Base-by-base conservation (phyloP, 2,329 filamentous ascomycete genomes). In the Neobulgaria alba region DNA sequence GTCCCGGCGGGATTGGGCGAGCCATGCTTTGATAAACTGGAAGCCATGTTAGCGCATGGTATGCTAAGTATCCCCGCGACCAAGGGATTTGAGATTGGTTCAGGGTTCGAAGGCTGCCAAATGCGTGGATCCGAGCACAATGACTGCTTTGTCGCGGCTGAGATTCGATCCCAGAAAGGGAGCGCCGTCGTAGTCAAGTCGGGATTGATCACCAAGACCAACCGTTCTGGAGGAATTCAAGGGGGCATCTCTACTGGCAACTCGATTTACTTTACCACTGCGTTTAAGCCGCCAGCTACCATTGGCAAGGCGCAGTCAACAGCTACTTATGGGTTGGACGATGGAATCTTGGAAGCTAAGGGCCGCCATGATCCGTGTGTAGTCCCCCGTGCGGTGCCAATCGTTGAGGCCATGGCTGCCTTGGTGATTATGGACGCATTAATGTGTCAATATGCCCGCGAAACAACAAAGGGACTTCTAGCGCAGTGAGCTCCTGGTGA, bases 41-140 rank as follows among this genome's bases (percentile, higher is more conserved):
- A 98, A 69, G 92, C 92, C 5, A 77, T 76, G 60, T 78, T 98
- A 34, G 89, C 79, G 19, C 90, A 96, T 59, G 92, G 85, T 36
- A 96, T 98, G 85, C 75, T 96, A 49, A 87, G 79, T 60, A 95
- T 96, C 55, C 92, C 92, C 4, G 88, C 92, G 3, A 90, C 85
- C 29, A 98, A 96, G 68, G 90, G 84, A 39, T 96, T 96, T 59
- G 90, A 96, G 61, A 82, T 96, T 51, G 92, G 92, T 40, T 94
- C 85, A 39, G 92, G 92, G 9, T 96, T 96, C 62, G 79, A 73
- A 37, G 90, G 92, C 43, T 84, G 83, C 56, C 83, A 89, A 61
- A 74, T 96, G 29, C 82, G 83, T 2, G 90, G 92, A 16, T 92
- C 84, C 12, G 73, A 73, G 39, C 89, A 96, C 74, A 96, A 96